Base-by-base conservation (phyloP, 768 basidiomycete species). In the Paxillus involutus region DNA sequence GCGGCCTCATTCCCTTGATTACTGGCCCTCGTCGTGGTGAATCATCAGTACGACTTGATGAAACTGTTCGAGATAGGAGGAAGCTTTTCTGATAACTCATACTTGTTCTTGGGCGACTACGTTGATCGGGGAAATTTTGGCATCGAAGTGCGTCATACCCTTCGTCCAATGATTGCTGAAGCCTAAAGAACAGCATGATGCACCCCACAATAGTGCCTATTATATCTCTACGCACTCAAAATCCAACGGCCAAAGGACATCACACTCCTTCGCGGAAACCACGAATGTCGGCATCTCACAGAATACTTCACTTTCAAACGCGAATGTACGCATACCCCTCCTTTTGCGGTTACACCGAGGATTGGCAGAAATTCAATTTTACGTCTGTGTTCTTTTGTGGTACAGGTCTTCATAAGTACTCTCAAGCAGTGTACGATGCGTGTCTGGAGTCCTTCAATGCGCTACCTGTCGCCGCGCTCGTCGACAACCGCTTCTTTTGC, bases 241-340 rank as follows among this genome's bases (percentile, higher is more conserved):
- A 84, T 98, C 43, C 87, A 86, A 78, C 88, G 88, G 62, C 96
- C 96, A 4, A 80, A 80, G 57, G 88, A 87, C 35, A 76, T 98
- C 43, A 83, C 85, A 54, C 79, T 98, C 32, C 79, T 98, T 35
- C 86, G 96, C 45, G 96, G 96, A 9, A 98, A 98, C 69, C 96
- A 98, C 73, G 96, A 98, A 77, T 98, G 96, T 69, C 84, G 88
- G 36, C 95, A 98, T 74, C 77, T 98, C 44, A 98, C 96, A 2
- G 94, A 95, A 72, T 97, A 95, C 70, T 98, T 98, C 67, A 98
- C 96, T 9, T 98, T 98, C 78, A 95, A 94, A 75, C 88, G 92
- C 58, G 96, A 98, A 88, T 89, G 89, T 95, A 63, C 73, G 86
- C 71, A 32, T 44, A 32, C 59, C 45, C 33, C n/a, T 45, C 49